Evolutionary conservation across 129 eudicot species (phyloP).

Genomic region (Saposhnikovia divaricata): DNA sequence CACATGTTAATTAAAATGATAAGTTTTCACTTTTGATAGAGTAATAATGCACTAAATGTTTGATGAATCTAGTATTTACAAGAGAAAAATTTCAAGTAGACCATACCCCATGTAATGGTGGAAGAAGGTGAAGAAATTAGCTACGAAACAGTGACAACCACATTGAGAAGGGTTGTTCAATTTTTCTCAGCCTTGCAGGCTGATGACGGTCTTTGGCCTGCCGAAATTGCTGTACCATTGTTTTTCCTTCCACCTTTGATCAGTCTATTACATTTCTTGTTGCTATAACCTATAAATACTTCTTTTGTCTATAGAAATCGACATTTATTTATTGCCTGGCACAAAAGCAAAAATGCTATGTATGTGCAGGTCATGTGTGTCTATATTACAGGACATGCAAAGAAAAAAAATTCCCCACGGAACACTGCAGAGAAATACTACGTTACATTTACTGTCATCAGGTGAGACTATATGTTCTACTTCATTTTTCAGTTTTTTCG

Average conservation of each 20-base stretch:
- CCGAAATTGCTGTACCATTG: constrained; percentile 73
- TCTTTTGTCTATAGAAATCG: background rate
- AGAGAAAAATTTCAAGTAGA: constrained; percentile 10
- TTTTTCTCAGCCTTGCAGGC: constrained; percentile 81
- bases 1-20: background rate
- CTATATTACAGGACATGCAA: constrained; percentile 79
- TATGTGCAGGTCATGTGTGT: constrained; percentile 55
- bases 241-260: constrained; percentile 85
- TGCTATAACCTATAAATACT: background rate
- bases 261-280: background rate
- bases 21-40: background rate
- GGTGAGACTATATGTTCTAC: constrained; percentile 19
- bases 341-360: background rate
- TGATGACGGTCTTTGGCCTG: constrained; percentile 91
- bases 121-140: constrained; percentile 41
- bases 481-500: background rate
- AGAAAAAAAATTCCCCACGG: too few species aligned
- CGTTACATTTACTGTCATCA: constrained; percentile 78
- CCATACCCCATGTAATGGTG: constrained; percentile 1
- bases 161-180: constrained; percentile 51
- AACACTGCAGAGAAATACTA: constrained; percentile 60
- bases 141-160: constrained; percentile 43
- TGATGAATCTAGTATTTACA: constrained; percentile 1
- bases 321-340: background rate
- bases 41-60: background rate